Evolutionary conservation across 768 basidiomycete species (phyloP).

Genomic region (Boletus vermiculosoides): DNA sequence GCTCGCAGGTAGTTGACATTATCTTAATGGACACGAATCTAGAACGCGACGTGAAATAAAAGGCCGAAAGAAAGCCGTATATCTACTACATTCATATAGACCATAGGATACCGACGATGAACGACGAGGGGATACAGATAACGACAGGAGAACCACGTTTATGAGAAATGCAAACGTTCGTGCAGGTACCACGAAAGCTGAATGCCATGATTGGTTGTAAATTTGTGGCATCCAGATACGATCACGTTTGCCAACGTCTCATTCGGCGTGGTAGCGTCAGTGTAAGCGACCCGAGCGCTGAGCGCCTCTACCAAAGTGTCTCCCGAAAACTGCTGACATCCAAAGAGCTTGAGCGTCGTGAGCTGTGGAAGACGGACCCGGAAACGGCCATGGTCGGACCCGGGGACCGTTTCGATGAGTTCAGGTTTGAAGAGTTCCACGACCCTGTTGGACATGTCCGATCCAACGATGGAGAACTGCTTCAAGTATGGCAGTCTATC

Average conservation of each 20-base stretch:
- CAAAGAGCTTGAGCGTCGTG: conserved; percentile 49
- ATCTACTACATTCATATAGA: neutral
- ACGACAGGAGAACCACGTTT: neutral
- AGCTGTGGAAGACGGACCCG: conserved; percentile 57
- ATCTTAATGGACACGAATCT: neutral
- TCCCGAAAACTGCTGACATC: conserved; percentile 65
- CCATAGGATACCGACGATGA: neutral
- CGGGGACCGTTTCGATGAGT: conserved; percentile 4
- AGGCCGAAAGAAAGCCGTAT: neutral
- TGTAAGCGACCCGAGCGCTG: conserved; percentile 43
- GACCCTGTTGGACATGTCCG: conserved; percentile 78
- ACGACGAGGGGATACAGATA: conserved; percentile 6
- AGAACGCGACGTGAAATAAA: neutral
- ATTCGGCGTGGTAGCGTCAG: conserved; percentile 32
- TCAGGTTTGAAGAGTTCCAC: conserved; percentile 55
- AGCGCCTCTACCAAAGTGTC: conserved; percentile 54
- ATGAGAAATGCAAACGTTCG: conserved; percentile 23
- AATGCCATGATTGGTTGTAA: conserved; percentile 19
- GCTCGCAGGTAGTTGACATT: neutral
- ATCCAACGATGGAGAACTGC: conserved; percentile 72
- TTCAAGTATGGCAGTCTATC: conserved; percentile 51
- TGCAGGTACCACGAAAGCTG: conserved; percentile 28
- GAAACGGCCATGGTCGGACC: conserved; percentile 15
- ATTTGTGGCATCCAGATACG: conserved; percentile 24
- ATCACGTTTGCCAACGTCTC: conserved; percentile 28